Evolutionary conservation across 441 rosid species (phyloP).

Genomic region (Isatis lusitanica): DNA sequence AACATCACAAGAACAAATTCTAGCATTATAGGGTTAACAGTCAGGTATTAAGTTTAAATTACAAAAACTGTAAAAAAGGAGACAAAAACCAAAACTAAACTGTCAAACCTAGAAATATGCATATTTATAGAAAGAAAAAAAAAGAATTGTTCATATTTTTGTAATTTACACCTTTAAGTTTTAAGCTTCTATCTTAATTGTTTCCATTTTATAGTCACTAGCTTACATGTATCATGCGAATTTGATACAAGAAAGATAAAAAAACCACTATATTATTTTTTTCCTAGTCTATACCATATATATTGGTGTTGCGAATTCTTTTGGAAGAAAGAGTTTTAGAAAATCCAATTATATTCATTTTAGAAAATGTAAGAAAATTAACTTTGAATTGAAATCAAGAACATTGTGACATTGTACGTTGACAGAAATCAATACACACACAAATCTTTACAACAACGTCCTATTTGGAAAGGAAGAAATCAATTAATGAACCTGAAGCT

Average conservation of each 20-base stretch:
- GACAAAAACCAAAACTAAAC: not conserved
- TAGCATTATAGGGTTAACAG: not conserved
- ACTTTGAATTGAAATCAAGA: not conserved
- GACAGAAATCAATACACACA: not conserved
- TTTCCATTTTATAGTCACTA: not conserved
- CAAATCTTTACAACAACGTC: not conserved
- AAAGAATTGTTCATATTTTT: not conserved
- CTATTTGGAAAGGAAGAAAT: not conserved
- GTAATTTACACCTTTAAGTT: not conserved
- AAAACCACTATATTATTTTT: not conserved
- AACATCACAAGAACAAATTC: not conserved
- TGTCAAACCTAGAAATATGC: not conserved
- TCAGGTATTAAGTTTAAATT: not conserved
- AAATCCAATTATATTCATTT: not conserved
- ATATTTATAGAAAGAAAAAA: not conserved
- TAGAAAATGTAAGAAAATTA: not conserved
- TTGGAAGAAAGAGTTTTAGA: not conserved
- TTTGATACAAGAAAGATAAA: not conserved
- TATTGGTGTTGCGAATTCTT: not conserved
- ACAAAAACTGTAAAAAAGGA: not conserved
- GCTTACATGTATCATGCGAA: not conserved
- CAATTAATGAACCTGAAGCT: constrained; percentile 47
- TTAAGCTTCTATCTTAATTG: not conserved
- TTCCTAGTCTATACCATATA: not conserved
- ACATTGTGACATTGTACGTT: not conserved